These are phyloP conservation scores for Coemansia erecta DNA, from an alignment of 192 early-diverging fungal genomes.

Conservation along the genomic window DNA sequence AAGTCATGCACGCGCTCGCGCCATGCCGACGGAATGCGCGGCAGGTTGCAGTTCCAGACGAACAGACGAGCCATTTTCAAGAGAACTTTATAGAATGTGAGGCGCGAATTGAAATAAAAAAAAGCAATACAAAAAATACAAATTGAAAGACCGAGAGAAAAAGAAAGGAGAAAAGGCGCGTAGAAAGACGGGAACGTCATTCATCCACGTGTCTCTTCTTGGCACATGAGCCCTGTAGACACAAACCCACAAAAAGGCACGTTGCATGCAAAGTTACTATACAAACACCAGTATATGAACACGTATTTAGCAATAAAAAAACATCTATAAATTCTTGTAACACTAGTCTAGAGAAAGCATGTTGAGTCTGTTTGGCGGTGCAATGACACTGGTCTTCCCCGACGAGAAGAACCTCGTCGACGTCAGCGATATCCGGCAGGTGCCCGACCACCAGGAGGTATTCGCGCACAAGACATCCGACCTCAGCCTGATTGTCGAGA, in stretches of 20 bases:
- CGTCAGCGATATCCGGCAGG: slow-evolving; percentile 71
- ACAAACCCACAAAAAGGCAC: neutral
- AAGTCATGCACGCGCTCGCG: slow-evolving; percentile 44
- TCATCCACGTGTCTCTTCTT: too few relatives aligned
- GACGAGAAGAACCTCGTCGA: slow-evolving; percentile 60
- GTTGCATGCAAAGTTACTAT: too few relatives aligned
- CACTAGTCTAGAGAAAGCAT: too few relatives aligned
- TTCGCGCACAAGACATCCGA: slow-evolving; percentile 69
- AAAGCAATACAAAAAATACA: neutral
- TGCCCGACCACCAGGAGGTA: slow-evolving; percentile 93
- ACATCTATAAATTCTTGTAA: too few relatives aligned
- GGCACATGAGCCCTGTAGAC: too few relatives aligned
- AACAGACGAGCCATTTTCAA: slow-evolving; percentile 36
- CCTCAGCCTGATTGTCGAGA: slow-evolving; percentile 84
- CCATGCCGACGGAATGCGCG: slow-evolving; percentile 39
- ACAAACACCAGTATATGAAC: too few relatives aligned
- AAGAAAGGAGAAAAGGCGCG: too few relatives aligned
- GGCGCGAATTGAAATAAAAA: slow-evolving; percentile 3
- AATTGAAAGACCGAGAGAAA: neutral
- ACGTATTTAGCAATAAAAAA: neutral
- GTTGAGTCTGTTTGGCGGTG: slow-evolving; percentile 67
- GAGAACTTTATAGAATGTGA: neutral
- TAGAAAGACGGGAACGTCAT: neutral
- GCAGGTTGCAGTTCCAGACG: slow-evolving; percentile 50
- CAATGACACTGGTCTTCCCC: slow-evolving; percentile 40